phyloP scores from a whole-genome alignment of 192 early-diverging fungal species.

The Entomortierella lignicola region DNA sequence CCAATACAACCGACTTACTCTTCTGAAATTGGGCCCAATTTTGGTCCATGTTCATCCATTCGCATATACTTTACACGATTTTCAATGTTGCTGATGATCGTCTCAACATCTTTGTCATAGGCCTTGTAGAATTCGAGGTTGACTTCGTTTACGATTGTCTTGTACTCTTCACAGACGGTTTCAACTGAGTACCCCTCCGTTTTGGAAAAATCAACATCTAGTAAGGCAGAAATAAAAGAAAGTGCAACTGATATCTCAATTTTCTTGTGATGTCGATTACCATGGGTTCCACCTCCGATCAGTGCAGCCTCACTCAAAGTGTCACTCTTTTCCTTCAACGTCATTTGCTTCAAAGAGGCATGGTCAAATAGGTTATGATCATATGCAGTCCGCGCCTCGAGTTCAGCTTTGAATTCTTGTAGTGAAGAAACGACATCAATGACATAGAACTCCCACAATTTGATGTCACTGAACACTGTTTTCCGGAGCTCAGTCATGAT shows the following conservation, averaged over 20 bases:
- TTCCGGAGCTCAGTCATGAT: slow-evolving; percentile 70
- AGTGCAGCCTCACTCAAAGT: slow-evolving; percentile 58
- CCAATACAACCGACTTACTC: slow-evolving; percentile 57
- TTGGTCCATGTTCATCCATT: slow-evolving; percentile 89
- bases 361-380: slow-evolving; percentile 25
- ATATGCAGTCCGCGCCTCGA: slow-evolving; percentile 41
- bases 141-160: slow-evolving; percentile 81
- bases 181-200: slow-evolving; percentile 45
- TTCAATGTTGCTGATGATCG: slow-evolving; percentile 78
- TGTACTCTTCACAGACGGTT: slow-evolving; percentile 60
- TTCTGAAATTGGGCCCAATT: slow-evolving; percentile 77
- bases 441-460: slow-evolving; percentile 92
- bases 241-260: slow-evolving; percentile 60
- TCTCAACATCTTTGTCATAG: slow-evolving; percentile 81
- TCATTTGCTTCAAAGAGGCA: slow-evolving; percentile 55
- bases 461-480: slow-evolving; percentile 67
- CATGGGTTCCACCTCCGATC: slow-evolving; percentile 44
- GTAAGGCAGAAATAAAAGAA: slow-evolving; percentile 59
- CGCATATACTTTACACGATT: slow-evolving; percentile 87
- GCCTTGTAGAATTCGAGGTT: slow-evolving; percentile 89
- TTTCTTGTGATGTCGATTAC: slow-evolving; percentile 67
- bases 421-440: slow-evolving; percentile 70
- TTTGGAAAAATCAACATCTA: slow-evolving; percentile 20
- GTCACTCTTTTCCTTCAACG: slow-evolving; percentile 57
- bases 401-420: slow-evolving; percentile 54